These are phyloP conservation scores for Akebia trifoliata DNA, from an alignment of 164 flowering plant genomes.

Conservation along the genomic window DNA sequence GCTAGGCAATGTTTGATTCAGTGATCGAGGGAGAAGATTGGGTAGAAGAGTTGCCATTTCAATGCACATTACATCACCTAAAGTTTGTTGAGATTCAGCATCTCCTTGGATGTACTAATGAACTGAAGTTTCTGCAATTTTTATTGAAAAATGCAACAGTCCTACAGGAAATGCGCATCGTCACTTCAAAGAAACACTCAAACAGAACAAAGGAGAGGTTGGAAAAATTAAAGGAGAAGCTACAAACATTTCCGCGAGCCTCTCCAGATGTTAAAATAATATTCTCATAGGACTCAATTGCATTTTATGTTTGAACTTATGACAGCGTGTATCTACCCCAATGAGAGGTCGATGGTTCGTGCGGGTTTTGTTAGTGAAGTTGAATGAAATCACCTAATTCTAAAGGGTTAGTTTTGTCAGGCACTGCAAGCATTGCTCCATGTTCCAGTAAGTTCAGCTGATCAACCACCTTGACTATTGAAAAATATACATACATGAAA, in stretches of 20 bases:
- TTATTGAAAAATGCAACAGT: slow-evolving; percentile 7
- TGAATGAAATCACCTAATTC: no score
- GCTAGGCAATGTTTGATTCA: slow-evolving; percentile 3
- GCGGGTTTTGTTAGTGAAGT: no score
- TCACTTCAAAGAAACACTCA: no score
- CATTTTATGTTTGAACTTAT: neutral
- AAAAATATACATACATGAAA: no score
- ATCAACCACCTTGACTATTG: no score
- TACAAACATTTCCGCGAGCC: neutral
- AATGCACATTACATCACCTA: neutral
- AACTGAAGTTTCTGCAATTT: neutral
- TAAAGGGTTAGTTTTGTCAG: no score
- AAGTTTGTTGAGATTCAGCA: slow-evolving; percentile 1
- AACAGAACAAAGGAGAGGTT: neutral
- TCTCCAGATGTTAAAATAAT: neutral
- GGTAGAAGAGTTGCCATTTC: neutral
- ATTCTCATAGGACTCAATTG: neutral
- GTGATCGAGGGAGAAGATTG: neutral
- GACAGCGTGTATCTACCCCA: neutral
- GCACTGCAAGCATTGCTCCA: no score
- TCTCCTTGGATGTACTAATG: slow-evolving; percentile 3
- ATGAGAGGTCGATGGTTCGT: neutral
- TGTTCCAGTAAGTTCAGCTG: no score
- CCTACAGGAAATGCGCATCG: neutral
- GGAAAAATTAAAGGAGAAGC: neutral